Evolutionary conservation across 345 rosid species (phyloP), one percentile per base, ranked within the genome.

Genomic region (Populus simonii): DNA sequence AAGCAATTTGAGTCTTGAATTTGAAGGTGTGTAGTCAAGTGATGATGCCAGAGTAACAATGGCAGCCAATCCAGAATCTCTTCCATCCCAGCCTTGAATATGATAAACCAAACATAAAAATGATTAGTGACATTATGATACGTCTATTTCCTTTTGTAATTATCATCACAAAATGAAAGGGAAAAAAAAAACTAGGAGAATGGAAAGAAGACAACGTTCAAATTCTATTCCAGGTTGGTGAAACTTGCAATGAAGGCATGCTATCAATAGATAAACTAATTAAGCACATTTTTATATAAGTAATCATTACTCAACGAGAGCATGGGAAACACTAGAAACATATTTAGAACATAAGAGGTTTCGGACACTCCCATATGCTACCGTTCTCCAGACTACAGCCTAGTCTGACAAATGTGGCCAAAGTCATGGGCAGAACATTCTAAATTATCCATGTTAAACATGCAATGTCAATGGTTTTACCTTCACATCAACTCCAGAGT

Each of bases 41-140:
- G 99, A 91, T 68, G 99, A 92, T 61, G 97, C 99, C 89, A 93
- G 80, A 45, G 98, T 93, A 78, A 86, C 94, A 77, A 90, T 72
- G 73, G 92, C 94, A 73, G 91, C 94, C 79, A 96, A 79, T 74
- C 87, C 79, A 65, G 92, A 85, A 75, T 92, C 92, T 80, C 80
- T 85, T 80, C 93, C 92, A 87, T 91, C 96, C 82, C 71, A 91
- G 85, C 93, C 97, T 93, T 57, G 15, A 49, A 83, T 68, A 84
- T 39, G 83, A 72, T 72, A 79, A 10, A 79, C 7, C 61, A 15
- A 11, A 47, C 17, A 18, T 31, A 35, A 45, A 23, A 23, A 71
- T 69, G 63, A 72, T 41, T n/a, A n/a, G 63, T n/a, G 25, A n/a
- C 23, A 59, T 23, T 59, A n/a, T n/a, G 27, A 31, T 36, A 29